Evolutionary conservation across 345 rosid genomes (phyloP).

Genomic region (Populus pruinosa): DNA sequence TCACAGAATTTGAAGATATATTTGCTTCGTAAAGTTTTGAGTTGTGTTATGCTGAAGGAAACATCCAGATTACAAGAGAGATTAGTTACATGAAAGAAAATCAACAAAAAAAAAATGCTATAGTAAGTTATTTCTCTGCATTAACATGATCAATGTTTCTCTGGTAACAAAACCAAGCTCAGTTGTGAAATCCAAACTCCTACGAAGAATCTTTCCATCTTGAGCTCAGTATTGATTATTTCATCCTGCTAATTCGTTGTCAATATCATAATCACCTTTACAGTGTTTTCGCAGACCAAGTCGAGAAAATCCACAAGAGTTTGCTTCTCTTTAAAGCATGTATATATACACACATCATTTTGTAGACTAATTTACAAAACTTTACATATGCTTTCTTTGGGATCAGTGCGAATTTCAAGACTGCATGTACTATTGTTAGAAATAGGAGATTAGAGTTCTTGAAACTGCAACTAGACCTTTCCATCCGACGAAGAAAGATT

Average conservation of each 20-base stretch:
- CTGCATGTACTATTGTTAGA: constrained; percentile 19
- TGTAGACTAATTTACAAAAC: constrained; percentile 20
- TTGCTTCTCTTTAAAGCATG: constrained; percentile 19
- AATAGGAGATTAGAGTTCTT: constrained; percentile 3
- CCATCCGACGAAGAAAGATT: constrained; percentile 46
- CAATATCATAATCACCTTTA: neutral
- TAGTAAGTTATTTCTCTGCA: neutral
- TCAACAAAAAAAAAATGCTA: neutral
- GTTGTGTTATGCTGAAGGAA: neutral
- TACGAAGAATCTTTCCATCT: neutral
- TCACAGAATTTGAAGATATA: neutral
- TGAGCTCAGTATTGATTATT: neutral
- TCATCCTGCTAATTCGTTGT: neutral
- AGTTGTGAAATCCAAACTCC: neutral
- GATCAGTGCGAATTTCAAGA: constrained; percentile 1
- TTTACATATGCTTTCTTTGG: constrained; percentile 9
- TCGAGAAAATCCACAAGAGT: neutral
- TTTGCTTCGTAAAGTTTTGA: neutral
- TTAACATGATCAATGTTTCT: neutral
- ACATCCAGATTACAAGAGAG: neutral
- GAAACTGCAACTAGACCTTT: constrained; percentile 41
- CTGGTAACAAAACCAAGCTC: neutral
- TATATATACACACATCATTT: neutral
- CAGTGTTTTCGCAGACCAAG: neutral
- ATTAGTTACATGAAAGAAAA: neutral